Evolutionary conservation across 164 flowering plant species (phyloP).

Genomic region (Protea cynaroides): DNA sequence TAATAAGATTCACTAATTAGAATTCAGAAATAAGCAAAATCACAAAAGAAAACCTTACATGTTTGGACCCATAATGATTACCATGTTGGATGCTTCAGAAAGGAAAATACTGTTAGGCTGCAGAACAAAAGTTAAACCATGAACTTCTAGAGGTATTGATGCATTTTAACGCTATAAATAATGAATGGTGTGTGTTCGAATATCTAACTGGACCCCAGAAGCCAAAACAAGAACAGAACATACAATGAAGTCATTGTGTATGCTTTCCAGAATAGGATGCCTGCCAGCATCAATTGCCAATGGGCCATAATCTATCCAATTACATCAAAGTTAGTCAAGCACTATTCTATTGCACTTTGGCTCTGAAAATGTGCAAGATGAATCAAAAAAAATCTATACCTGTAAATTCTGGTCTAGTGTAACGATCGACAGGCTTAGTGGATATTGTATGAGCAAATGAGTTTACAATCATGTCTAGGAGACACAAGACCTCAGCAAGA

Average conservation of each 20-base stretch:
- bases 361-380: not conserved
- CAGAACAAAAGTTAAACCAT: slow-evolving; percentile 15
- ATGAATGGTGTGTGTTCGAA: not conserved
- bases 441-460: slow-evolving; percentile 97
- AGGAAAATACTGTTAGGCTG: slow-evolving; percentile 94
- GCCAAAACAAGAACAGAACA: slow-evolving; percentile 15
- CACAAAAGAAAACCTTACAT: slow-evolving; percentile 47
- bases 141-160: not conserved
- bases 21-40: not conserved
- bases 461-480: slow-evolving; percentile 94
- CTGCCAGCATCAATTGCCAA: slow-evolving; percentile 94
- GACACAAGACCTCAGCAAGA: slow-evolving; percentile 92
- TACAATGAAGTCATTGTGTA: slow-evolving; percentile 82
- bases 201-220: not conserved
- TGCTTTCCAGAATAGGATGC: slow-evolving; percentile 89
- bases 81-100: slow-evolving; percentile 94
- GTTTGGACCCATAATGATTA: slow-evolving; percentile 93
- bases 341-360: not conserved
- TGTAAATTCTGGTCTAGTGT: slow-evolving; percentile 85
- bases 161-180: not conserved
- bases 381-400: slow-evolving; percentile 30
- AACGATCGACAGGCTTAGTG: slow-evolving; percentile 81
- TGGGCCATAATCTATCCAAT: slow-evolving; percentile 71
- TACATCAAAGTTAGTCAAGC: slow-evolving; percentile 11
- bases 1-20: not conserved